These are phyloP conservation scores for Saccharomycopsis fermentans DNA, from an alignment of 805 yeast genomes.

Conservation along the genomic window DNA sequence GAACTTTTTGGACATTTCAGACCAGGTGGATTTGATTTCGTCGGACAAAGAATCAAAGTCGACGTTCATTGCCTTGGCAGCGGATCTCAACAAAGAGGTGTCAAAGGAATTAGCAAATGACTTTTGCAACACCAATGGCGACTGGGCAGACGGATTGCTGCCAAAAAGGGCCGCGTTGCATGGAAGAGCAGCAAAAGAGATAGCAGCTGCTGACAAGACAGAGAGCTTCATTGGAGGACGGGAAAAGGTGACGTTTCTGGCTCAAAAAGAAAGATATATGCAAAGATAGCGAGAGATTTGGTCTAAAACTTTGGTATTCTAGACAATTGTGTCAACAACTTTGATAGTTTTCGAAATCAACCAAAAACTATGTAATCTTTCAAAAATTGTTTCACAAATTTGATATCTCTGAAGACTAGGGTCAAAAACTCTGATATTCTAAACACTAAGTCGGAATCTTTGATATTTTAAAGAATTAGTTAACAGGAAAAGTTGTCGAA, in stretches of 20 bases:
- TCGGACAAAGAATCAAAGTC: conserved; percentile 39
- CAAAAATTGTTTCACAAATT: too few species aligned
- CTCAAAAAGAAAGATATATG: neutral
- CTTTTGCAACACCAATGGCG: conserved; percentile 8
- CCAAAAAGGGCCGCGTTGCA: conserved; percentile 1
- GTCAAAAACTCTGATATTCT: too few species aligned
- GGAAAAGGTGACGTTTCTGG: neutral
- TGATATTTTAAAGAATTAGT: too few species aligned
- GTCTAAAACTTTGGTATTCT: too few species aligned
- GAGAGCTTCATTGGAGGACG: neutral
- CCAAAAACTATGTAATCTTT: too few species aligned
- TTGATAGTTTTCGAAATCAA: too few species aligned
- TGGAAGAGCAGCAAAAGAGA: neutral
- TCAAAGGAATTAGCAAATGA: conserved; percentile 4
- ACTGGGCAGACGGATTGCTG: neutral
- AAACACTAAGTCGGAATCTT: too few species aligned
- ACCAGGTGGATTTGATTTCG: conserved; percentile 46
- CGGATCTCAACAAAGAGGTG: conserved; percentile 33
- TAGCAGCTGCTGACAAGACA: neutral
- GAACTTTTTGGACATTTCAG: conserved; percentile 49
- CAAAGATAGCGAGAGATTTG: neutral
- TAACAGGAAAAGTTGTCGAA: too few species aligned
- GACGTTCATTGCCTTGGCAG: conserved; percentile 41
- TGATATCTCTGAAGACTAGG: too few species aligned
- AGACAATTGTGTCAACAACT: too few species aligned